These are phyloP conservation scores for Yarrowia sp. DNA, from an alignment of 805 yeast genomes.

Conservation along the genomic window DNA sequence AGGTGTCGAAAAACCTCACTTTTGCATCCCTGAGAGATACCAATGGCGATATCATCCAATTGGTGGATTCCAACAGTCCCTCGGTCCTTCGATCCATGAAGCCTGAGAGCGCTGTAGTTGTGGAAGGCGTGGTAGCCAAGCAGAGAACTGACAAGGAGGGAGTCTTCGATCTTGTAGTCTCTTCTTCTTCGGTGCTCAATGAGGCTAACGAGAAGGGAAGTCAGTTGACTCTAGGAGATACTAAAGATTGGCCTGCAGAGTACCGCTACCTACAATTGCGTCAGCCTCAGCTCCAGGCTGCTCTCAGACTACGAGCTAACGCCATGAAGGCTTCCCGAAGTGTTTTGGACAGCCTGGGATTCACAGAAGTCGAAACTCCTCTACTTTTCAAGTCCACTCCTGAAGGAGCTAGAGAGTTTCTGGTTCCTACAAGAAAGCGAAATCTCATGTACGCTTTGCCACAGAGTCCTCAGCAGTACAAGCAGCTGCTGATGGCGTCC, in stretches of 20 bases:
- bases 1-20: constrained; percentile 65
- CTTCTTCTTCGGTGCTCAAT: constrained; percentile 64
- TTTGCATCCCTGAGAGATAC: constrained; percentile 81
- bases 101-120: constrained; percentile 77
- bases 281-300: constrained; percentile 48
- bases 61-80: constrained; percentile 54
- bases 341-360: constrained; percentile 54
- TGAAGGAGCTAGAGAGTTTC: constrained; percentile 95
- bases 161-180: constrained; percentile 65
- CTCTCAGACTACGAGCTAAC: constrained; percentile 49
- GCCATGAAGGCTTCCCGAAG: constrained; percentile 51
- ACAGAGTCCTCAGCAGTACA: constrained; percentile 97
- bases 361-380: constrained; percentile 92
- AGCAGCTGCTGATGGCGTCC: constrained; percentile 92
- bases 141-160: constrained; percentile 43
- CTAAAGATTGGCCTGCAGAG: constrained; percentile 74
- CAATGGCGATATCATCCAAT: constrained; percentile 70
- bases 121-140: constrained; percentile 59
- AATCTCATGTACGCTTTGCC: constrained; percentile 84
- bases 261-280: constrained; percentile 83
- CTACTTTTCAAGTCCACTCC: constrained; percentile 93
- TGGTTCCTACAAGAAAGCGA: constrained; percentile 83
- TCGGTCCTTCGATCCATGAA: constrained; percentile 57
- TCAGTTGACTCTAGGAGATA: constrained; percentile 67
- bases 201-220: constrained; percentile 68